Evolutionary conservation across 2,329 filamentous ascomycete genomes (phyloP).

Genomic region (Annulohypoxylon truncatum): DNA sequence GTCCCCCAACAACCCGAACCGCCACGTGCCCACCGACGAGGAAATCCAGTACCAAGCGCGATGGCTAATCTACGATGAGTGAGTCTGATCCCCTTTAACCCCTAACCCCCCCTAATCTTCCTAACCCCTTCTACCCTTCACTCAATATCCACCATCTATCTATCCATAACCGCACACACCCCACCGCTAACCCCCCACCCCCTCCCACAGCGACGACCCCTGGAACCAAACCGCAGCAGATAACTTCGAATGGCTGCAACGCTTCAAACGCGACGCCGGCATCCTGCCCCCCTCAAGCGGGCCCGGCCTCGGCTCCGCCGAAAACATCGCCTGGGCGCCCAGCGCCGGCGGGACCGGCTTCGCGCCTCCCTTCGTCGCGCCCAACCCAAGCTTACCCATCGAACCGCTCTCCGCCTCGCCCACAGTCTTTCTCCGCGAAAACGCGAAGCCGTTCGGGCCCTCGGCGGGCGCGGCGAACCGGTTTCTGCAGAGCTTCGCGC

Average conservation of each 20-base stretch:
- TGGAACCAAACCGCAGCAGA: slow-evolving; percentile 74
- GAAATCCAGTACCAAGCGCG: slow-evolving; percentile 73
- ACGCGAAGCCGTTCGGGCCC: slow-evolving; percentile 57
- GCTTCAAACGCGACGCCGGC: slow-evolving; percentile 70
- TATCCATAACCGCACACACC: too few relatives aligned
- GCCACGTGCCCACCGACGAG: slow-evolving; percentile 69
- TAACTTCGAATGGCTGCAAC: slow-evolving; percentile 71
- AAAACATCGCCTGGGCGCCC: slow-evolving; percentile 59
- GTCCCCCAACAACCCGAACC: slow-evolving; percentile 70
- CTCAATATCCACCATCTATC: too few relatives aligned
- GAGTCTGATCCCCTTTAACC: slow-evolving; percentile 46
- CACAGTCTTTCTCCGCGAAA: slow-evolving; percentile 51
- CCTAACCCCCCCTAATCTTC: too few relatives aligned
- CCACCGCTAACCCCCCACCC: slow-evolving; percentile 1
- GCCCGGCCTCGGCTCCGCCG: slow-evolving; percentile 59
- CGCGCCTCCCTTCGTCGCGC: slow-evolving; percentile 64
- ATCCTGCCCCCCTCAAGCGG: slow-evolving; percentile 62
- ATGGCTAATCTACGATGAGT: slow-evolving; percentile 73
- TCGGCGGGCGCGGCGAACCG: slow-evolving; percentile 60
- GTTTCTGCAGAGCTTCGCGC: slow-evolving; percentile 59
- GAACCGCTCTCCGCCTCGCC: slow-evolving; percentile 51
- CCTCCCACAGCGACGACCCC: slow-evolving; percentile 63
- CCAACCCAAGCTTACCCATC: slow-evolving; percentile 52
- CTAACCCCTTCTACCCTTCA: too few relatives aligned
- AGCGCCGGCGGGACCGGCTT: slow-evolving; percentile 66